phyloP scores from a whole-genome alignment of 768 basidiomycete genomes.

The Crucibulum laeve region DNA sequence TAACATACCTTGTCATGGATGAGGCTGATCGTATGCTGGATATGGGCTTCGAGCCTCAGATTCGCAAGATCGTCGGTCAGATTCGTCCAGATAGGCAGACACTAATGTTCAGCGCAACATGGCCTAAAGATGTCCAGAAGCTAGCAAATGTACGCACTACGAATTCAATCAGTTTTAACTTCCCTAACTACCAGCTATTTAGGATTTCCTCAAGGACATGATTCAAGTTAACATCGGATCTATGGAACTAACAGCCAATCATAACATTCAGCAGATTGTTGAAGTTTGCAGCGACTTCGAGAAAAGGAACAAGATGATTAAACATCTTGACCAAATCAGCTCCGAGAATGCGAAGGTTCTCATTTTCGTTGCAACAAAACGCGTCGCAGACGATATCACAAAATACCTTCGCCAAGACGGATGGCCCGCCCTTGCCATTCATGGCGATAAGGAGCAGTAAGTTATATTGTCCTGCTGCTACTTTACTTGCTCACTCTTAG shows the following conservation, averaged over 20 bases:
- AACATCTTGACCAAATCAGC: slow-evolving; percentile 95
- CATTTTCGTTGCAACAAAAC: slow-evolving; percentile 97
- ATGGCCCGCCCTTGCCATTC: slow-evolving; percentile 99
- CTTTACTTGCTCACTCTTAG: slow-evolving; percentile 1
- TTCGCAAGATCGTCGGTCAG: slow-evolving; percentile 95
- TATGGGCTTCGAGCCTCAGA: slow-evolving; percentile 99
- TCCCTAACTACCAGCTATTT: not conserved
- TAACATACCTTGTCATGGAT: slow-evolving; percentile 98
- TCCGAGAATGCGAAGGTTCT: slow-evolving; percentile 97
- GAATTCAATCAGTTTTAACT: not conserved
- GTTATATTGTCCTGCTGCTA: slow-evolving; percentile 21
- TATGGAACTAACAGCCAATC: slow-evolving; percentile 96
- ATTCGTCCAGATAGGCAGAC: slow-evolving; percentile 98
- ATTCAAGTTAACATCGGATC: slow-evolving; percentile 99
- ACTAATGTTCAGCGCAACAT: slow-evolving; percentile 98
- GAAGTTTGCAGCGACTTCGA: slow-evolving; percentile 98
- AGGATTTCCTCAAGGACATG: slow-evolving; percentile 96
- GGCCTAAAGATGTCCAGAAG: slow-evolving; percentile 99
- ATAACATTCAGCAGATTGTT: slow-evolving; percentile 94
- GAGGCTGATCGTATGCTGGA: slow-evolving; percentile 99
- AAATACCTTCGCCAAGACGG: slow-evolving; percentile 97
- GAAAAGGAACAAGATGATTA: slow-evolving; percentile 93
- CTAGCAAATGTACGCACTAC: slow-evolving; percentile 68
- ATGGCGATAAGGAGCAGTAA: slow-evolving; percentile 98
- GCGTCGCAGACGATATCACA: slow-evolving; percentile 97